A percentile compares a stretch with the other conserved stretches of the same genome.
Evolutionary conservation across 1,284 basidiomycete species (phyloP).

Genomic region (Phaffia rhodozyma): DNA sequence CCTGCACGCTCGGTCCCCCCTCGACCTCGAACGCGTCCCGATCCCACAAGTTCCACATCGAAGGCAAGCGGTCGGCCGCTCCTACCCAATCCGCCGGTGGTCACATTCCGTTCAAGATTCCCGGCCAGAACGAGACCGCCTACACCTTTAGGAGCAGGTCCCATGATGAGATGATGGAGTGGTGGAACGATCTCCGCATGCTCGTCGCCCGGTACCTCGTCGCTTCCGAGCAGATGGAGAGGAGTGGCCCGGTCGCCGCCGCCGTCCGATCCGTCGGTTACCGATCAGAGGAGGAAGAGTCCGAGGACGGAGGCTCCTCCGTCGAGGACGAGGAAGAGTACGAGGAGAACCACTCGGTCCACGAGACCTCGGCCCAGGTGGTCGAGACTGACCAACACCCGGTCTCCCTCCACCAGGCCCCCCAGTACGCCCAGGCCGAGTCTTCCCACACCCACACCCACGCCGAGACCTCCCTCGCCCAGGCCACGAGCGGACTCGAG

Average conservation of each 20-base stretch:
- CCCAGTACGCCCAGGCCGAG: constrained; percentile 27
- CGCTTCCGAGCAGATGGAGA: constrained; percentile 85
- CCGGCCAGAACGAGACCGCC: constrained; percentile 45
- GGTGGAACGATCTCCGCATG: constrained; percentile 99
- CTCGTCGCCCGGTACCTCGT: constrained; percentile 91
- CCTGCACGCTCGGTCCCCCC: constrained; percentile 93
- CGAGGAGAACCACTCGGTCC: constrained; percentile 39
- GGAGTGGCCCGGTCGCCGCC: constrained; percentile 82
- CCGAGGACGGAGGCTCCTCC: constrained; percentile 55
- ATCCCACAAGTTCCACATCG: constrained; percentile 96
- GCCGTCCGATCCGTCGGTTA: constrained; percentile 84
- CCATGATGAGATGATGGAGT: constrained; percentile 98
- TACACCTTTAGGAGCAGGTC: constrained; percentile 86
- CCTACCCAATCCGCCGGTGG: constrained; percentile 51
- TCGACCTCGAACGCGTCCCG: constrained; percentile 51
- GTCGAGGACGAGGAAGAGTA: constrained; percentile 59
- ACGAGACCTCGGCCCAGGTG: constrained; percentile 36
- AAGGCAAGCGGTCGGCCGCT: constrained; percentile 63
- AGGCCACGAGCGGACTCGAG: constrained; percentile 30
- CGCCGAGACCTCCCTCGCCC: constrained; percentile 10
- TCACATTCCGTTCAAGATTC: constrained; percentile 43
- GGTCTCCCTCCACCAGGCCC: constrained; percentile 26
- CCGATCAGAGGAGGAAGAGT: constrained; percentile 52
- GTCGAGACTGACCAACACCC: constrained; percentile 35
- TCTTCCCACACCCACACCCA: constrained; percentile 35